phyloP scores from a whole-genome alignment of 2,329 filamentous ascomycete species.

The Fusarium paranaense region DNA sequence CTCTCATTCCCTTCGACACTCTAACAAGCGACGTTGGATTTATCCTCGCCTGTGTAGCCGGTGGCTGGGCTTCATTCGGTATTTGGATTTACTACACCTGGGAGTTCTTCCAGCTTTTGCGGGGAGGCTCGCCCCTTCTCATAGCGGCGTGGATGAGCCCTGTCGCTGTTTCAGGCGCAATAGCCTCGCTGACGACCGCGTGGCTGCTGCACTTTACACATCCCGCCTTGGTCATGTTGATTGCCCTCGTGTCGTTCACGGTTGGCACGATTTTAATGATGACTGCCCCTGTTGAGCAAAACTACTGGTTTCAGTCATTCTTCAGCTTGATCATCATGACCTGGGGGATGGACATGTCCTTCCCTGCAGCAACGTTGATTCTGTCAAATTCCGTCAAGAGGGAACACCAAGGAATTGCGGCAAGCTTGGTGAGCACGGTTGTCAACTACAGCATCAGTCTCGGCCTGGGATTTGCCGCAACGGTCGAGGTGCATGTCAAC shows the following conservation, averaged over 20 bases:
- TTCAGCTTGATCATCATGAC: conserved; percentile 68
- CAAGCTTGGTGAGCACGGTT: conserved; percentile 70
- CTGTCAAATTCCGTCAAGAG: conserved; percentile 64
- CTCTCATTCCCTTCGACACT: conserved; percentile 67
- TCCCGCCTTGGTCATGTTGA: conserved; percentile 55
- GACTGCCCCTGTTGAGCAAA: conserved; percentile 64
- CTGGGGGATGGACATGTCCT: conserved; percentile 73
- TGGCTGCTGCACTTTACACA: conserved; percentile 51
- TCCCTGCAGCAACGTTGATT: conserved; percentile 71
- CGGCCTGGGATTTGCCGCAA: conserved; percentile 74
- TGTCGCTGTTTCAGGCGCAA: conserved; percentile 55
- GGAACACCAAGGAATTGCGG: conserved; percentile 60
- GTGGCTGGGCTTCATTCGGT: conserved; percentile 67
- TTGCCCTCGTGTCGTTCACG: conserved; percentile 58
- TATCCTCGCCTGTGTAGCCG: conserved; percentile 65
- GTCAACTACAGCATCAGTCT: conserved; percentile 78
- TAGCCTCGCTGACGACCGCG: conserved; percentile 59
- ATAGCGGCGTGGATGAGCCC: conserved; percentile 59
- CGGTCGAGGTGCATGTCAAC: conserved; percentile 62
- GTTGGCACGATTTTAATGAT: conserved; percentile 57
- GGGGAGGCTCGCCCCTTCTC: conserved; percentile 55
- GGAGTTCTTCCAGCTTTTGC: conserved; percentile 60
- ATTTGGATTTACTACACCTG: conserved; percentile 65
- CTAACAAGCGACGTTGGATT: conserved; percentile 63
- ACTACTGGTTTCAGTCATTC: conserved; percentile 75